Conservation (phyloP, 1,139 yeast species). For the Diutina siamensis region DNA sequence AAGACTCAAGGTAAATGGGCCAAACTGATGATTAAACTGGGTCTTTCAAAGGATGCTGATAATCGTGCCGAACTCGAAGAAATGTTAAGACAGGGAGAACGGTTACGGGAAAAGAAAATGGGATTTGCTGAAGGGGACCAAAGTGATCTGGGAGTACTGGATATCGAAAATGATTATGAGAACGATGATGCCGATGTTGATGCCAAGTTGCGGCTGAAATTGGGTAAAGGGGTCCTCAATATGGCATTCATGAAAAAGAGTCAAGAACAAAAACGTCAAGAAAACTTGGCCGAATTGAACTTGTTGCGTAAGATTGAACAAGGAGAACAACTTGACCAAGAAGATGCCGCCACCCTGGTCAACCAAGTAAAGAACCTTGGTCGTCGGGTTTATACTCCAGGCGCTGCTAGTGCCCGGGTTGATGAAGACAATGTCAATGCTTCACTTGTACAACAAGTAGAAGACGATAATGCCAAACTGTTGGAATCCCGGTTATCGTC, state of each 20-base stretch:
- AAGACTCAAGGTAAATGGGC: slow-evolving; percentile 90
- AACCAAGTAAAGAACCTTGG: slow-evolving; percentile 57
- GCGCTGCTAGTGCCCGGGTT: slow-evolving; percentile 34
- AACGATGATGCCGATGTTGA: slow-evolving; percentile 24
- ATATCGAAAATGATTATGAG: slow-evolving; percentile 37
- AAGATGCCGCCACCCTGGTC: slow-evolving; percentile 22
- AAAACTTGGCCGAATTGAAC: slow-evolving; percentile 42
- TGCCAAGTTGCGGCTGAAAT: slow-evolving; percentile 20
- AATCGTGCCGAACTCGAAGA: slow-evolving; percentile 87
- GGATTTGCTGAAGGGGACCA: slow-evolving; percentile 52
- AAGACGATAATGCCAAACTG: slow-evolving; percentile 4
- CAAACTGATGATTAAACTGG: slow-evolving; percentile 77
- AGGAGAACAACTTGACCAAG: slow-evolving; percentile 21
- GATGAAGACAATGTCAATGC: slow-evolving; percentile 32
- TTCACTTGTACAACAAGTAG: slow-evolving; percentile 14
- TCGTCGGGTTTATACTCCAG: slow-evolving; percentile 74
- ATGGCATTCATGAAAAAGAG: slow-evolving; percentile 96
- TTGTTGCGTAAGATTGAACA: slow-evolving; percentile 28
- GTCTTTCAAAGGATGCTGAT: slow-evolving; percentile 75
- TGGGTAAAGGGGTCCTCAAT: slow-evolving; percentile 80
- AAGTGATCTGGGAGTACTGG: slow-evolving; percentile 37
- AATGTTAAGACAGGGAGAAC: slow-evolving; percentile 82
- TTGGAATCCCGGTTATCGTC: background rate
- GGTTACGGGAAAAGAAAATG: slow-evolving; percentile 58
- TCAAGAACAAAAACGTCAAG: slow-evolving; percentile 48